Base-by-base conservation (phyloP, 1,284 basidiomycete genomes). In the Trichosporon sp. region DNA sequence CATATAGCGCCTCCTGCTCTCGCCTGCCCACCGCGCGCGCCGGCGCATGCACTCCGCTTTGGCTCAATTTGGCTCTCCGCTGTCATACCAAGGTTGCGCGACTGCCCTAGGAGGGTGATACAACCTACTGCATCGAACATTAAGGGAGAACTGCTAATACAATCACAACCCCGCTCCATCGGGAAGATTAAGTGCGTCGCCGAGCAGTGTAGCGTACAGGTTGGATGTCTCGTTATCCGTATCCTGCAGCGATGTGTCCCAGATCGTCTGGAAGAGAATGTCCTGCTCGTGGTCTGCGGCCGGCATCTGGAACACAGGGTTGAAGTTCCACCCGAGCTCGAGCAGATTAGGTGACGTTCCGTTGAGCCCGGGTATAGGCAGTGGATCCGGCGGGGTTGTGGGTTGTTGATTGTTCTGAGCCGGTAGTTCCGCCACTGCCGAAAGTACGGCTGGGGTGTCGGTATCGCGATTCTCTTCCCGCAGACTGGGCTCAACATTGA, bases 231-330 rank as follows among this genome's bases (percentile, higher is more conserved):
- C 43, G 43, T 46, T 46, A 11, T 46, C 43, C 11, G 43, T 46
- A 4, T 46, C 43, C n/a, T 46, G 43, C 16, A 46, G 43, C 4
- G 43, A 46, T 3, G 43, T 46, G 16, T 46, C 43, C 43, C 43
- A 46, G 80, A 86, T 46, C 2, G 43, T 46, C 43, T 46, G 43
- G 43, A 46, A 46, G 16, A 46, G 43, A 14, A 71, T 38, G 54
- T 71, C 70, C 69, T 73, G 71, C 46, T 70, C 71, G 19, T 63
- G 67, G 26, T 70, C 71, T 2, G 69, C 71, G 0, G 69, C 71
- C 8, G 71, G 71, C 69, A 73, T 70, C 40, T 70, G 69, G 12
- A 56, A 68, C 26, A 67, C 54, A 7, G 69, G 68, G 37, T 73
- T 67, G 19, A 73, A 70, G 51, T 70, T 68, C 71, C 71, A 73